phyloP scores from a whole-genome alignment of 306 rosid genomes.

The Hippophae tibetana region DNA sequence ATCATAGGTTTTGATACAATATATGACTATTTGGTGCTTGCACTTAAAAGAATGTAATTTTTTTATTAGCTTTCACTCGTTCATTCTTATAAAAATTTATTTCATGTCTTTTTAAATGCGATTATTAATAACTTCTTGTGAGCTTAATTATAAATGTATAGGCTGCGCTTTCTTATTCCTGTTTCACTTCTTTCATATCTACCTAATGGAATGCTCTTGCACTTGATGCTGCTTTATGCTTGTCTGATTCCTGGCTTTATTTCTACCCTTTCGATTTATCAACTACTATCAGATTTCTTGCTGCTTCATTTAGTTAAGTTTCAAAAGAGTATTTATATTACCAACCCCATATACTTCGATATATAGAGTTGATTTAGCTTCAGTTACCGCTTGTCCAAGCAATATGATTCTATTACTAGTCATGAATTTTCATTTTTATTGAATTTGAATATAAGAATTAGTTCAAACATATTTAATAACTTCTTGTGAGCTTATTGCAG shows the following conservation, averaged over 20 bases:
- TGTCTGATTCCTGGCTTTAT: background rate
- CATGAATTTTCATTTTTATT: background rate
- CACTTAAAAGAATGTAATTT: no score
- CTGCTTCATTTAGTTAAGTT: background rate
- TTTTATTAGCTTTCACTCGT: no score
- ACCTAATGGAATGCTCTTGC: background rate
- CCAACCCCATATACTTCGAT: background rate
- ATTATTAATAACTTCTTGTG: no score
- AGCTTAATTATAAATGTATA: background rate
- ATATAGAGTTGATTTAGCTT: background rate
- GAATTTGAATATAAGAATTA: background rate
- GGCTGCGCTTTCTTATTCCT: background rate
- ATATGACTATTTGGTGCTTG: no score
- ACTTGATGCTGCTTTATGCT: background rate
- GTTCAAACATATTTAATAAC: background rate
- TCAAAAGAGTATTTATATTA: background rate
- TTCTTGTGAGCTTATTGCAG: conserved; percentile 35
- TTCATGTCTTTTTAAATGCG: no score
- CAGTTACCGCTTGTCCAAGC: background rate
- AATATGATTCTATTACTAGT: background rate
- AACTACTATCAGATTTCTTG: no score
- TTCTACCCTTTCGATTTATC: background rate
- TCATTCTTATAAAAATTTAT: no score
- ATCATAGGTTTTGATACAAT: no score
- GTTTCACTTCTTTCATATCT: background rate